Evolutionary conservation across 208 protist genomes (phyloP), one percentile per base, ranked within the genome.

Genomic region (Naegleria fowleri): DNA sequence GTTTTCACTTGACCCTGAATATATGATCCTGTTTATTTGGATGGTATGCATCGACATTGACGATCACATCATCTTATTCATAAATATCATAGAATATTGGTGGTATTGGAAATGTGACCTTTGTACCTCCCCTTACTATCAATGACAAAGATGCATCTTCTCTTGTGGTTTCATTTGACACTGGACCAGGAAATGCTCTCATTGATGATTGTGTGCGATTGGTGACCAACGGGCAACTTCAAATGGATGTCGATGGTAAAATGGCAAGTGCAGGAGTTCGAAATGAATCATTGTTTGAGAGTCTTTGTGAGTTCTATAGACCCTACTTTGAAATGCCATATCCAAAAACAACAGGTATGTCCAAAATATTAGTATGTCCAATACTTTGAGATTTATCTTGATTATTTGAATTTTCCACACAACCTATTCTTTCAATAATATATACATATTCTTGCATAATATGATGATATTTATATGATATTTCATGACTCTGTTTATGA

Each of bases 61-160:
- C n/a, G n/a, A n/a, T n/a, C n/a, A n/a, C n/a, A n/a, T n/a, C n/a
- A n/a, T n/a, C n/a, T n/a, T n/a, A n/a, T n/a, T n/a, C n/a, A n/a
- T n/a, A n/a, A n/a, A n/a, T n/a, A n/a, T n/a, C n/a, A n/a, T n/a
- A 83, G 13, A 83, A 83, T 83, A 83, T 83, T 83, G 75, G 75
- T 83, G 75, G 75, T 19, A 83, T 83, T n/a, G 33, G 75, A n/a
- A 83, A 83, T 83, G 75, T 39, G 11, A 83, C 75, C n/a, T 40
- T 83, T 83, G n/a, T 83, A 38, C 75, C 75, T 83, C 75, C 75
- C 5, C 55, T 67, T 22, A 67, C 43, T 9, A 83, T 83, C 29
- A 3, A 83, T 0, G 29, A 1, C 9, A 1, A 40, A 40, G 75
- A 83, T 39, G 75, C 75, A 38, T n/a, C 22, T 40, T 83, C 75